Conservation (phyloP, 768 basidiomycete species). For the Fistulinella prunicolor region DNA sequence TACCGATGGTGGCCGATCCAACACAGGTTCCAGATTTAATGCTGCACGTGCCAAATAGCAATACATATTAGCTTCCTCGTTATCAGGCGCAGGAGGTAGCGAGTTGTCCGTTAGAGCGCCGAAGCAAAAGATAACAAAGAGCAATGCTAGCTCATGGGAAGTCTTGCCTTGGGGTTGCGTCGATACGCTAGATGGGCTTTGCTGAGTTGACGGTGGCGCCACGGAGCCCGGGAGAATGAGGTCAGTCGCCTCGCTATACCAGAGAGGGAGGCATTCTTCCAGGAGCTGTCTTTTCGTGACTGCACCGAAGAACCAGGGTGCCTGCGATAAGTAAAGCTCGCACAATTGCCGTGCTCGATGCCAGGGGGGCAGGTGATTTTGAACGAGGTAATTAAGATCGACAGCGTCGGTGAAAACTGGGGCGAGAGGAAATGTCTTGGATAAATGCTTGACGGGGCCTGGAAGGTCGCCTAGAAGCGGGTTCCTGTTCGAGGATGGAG, state of each 20-base stretch:
- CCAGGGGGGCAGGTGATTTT: conserved; percentile 56
- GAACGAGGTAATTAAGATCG: conserved; percentile 45
- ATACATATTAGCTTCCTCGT: conserved; percentile 49
- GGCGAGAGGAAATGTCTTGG: conserved; percentile 51
- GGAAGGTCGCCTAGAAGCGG: conserved; percentile 20
- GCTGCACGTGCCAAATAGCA: conserved; percentile 63
- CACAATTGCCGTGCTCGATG: conserved; percentile 54
- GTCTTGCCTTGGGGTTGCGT: conserved; percentile 24
- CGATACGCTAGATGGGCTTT: background rate
- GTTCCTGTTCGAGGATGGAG: background rate
- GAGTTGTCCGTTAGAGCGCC: conserved; percentile 57
- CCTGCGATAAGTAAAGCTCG: conserved; percentile 72
- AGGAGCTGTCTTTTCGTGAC: conserved; percentile 59
- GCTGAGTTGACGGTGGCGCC: conserved; percentile 14
- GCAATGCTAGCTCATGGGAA: conserved; percentile 60
- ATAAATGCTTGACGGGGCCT: conserved; percentile 23
- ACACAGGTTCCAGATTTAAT: conserved; percentile 61
- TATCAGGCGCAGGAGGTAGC: conserved; percentile 51
- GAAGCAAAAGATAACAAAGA: conserved; percentile 62
- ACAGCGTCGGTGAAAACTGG: conserved; percentile 33
- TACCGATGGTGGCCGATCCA: conserved; percentile 70
- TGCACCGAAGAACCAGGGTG: conserved; percentile 78
- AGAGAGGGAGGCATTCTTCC: conserved; percentile 64
- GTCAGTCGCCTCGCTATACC: conserved; percentile 52
- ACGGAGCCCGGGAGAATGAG: conserved; percentile 26